Conservation (phyloP, 2,329 filamentous ascomycete genomes). For the Penicillium hesseltinei region DNA sequence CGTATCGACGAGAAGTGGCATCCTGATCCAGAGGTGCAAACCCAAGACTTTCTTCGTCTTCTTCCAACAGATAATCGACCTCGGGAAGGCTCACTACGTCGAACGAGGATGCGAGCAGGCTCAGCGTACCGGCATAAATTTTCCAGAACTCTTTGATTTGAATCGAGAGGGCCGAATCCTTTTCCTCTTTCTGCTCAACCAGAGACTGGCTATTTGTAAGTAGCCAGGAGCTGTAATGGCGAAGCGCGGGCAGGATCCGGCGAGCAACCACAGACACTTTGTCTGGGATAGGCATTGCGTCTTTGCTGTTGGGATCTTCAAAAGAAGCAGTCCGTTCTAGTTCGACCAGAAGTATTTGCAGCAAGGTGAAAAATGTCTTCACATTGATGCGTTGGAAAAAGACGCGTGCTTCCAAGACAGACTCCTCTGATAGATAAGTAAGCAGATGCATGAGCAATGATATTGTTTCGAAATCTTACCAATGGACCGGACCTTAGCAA, state of each 20-base stretch:
- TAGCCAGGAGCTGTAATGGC: slow-evolving; percentile 69
- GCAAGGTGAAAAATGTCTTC: slow-evolving; percentile 69
- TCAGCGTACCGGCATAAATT: slow-evolving; percentile 62
- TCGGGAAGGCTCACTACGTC: slow-evolving; percentile 56
- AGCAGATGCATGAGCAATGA: slow-evolving; percentile 10
- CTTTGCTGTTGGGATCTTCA: slow-evolving; percentile 47
- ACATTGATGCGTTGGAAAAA: slow-evolving; percentile 76
- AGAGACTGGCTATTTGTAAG: slow-evolving; percentile 55
- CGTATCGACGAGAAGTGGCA: slow-evolving; percentile 53
- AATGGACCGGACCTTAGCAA: slow-evolving; percentile 62
- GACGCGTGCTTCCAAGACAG: slow-evolving; percentile 46
- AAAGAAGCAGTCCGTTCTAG: slow-evolving; percentile 56
- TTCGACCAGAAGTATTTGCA: slow-evolving; percentile 68
- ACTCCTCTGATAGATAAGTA: slow-evolving; percentile 43
- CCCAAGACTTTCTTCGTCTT: slow-evolving; percentile 65
- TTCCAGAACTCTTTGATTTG: slow-evolving; percentile 64
- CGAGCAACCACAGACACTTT: slow-evolving; percentile 59
- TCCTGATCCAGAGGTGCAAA: slow-evolving; percentile 60
- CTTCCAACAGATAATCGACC: slow-evolving; percentile 63
- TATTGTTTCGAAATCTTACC: slow-evolving; percentile 43
- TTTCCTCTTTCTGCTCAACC: slow-evolving; percentile 49
- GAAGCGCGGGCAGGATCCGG: slow-evolving; percentile 61
- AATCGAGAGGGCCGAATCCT: slow-evolving; percentile 55
- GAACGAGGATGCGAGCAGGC: slow-evolving; percentile 59
- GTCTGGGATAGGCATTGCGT: slow-evolving; percentile 38